Evolutionary conservation across 805 yeast species (phyloP).

Genomic region (Wickerhamiella allomyrinae): DNA sequence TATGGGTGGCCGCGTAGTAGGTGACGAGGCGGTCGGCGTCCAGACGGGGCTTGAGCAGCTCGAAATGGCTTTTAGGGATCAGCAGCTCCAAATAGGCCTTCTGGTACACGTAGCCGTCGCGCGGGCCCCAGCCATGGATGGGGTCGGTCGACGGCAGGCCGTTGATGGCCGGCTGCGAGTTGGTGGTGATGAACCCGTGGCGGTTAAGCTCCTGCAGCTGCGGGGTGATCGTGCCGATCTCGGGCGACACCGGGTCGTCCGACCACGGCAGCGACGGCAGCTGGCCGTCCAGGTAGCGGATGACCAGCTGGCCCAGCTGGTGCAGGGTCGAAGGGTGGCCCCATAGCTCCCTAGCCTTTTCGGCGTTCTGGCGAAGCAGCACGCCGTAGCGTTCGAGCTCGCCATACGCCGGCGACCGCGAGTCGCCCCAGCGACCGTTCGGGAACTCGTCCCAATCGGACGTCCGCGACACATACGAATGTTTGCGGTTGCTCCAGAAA

Average conservation of each 20-base stretch:
- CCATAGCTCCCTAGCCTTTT: conserved; percentile 76
- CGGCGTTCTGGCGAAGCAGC: conserved; percentile 60
- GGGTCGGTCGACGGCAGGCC: conserved; percentile 60
- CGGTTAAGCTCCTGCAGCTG: conserved; percentile 50
- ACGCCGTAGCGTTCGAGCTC: conserved; percentile 73
- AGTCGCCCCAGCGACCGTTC: conserved; percentile 97
- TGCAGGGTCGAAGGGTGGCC: conserved; percentile 51
- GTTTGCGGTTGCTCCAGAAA: conserved; percentile 90
- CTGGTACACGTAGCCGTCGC: conserved; percentile 83
- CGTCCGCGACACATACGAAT: conserved; percentile 77
- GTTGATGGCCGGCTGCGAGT: conserved; percentile 88
- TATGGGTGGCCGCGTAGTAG: conserved; percentile 48
- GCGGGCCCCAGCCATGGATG: conserved; percentile 89
- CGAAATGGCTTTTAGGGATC: conserved; percentile 43
- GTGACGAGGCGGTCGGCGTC: conserved; percentile 39
- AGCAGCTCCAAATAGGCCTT: conserved; percentile 84
- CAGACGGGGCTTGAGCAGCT: conserved; percentile 35
- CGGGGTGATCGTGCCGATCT: conserved; percentile 46
- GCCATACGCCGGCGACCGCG: conserved; percentile 94
- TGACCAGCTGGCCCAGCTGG: conserved; percentile 51
- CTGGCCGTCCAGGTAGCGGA: conserved; percentile 56
- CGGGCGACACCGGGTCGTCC: conserved; percentile 74
- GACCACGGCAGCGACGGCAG: conserved; percentile 82
- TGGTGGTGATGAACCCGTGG: conserved; percentile 63
- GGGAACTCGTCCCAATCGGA: conserved; percentile 97